Base-by-base conservation (phyloP, 352 stramenopile species). In the Albugo laibachii region DNA sequence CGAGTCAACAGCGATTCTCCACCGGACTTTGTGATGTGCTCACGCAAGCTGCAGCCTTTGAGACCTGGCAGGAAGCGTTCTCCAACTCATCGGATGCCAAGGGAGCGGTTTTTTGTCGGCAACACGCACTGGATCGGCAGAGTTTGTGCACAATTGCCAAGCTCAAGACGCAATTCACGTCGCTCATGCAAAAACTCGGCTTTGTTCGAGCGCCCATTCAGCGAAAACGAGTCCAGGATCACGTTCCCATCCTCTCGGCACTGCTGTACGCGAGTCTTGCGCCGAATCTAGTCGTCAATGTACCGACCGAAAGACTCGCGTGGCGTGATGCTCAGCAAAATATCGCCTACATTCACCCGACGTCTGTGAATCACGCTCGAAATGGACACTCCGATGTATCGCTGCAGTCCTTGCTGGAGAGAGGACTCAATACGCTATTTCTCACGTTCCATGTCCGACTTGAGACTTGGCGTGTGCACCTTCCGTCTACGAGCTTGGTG, bases 241-340 rank as follows among this genome's bases (percentile, higher is more conserved):
- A 66, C 24, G 46, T 56, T 12, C 65, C 67, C 8, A 61, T 84
- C 27, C 51, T 92, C n/a, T 56, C 72, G 10, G 63, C 72, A 1
- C 54, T 89, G 13, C 43, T 95, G 10, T 86, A 72, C 43, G 82
- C 69, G 19, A 79, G 78, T 15, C 57, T 98, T 21, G 83, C 92
- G 35, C 92, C 92, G 12, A 96, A 97, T 56, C 57, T 98, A 40
- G 79, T 97, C 3, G 24, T 31, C 3, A 31, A 31, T 8, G 24
- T 31, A 8, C 24, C 24, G 24, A 31, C 24, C 24, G 24, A 31
- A 8, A 15, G 71, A 86, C 52, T 58, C 68, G 19, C 66, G 83
- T 41, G 57, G 56, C 6, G 42, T 63, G 5, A 15, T 50, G 18
- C 54, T 5, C 53, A 66, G 45, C 44, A 58, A 11, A 24, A 51